phyloP scores from a whole-genome alignment of 2,329 filamentous ascomycete genomes.

The Lomentospora prolificans region DNA sequence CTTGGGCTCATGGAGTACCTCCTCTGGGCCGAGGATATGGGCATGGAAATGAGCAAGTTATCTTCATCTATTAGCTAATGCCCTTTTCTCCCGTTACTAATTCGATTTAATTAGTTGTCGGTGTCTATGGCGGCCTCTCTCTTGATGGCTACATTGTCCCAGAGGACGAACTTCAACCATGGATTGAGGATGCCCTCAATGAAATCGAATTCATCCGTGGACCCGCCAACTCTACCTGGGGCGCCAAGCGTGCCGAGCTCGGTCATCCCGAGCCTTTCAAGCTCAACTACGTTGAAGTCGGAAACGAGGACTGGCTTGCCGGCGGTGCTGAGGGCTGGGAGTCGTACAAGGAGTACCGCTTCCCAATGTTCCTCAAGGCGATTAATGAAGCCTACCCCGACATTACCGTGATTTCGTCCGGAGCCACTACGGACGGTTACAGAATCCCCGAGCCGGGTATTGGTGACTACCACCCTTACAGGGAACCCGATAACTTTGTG shows the following conservation, averaged over 20 bases:
- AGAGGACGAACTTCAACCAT: constrained; percentile 40
- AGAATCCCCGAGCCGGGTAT: constrained; percentile 31
- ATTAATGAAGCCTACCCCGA: constrained; percentile 46
- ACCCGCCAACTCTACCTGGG: constrained; percentile 41
- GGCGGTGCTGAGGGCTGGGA: constrained; percentile 35
- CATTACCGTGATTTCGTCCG: constrained; percentile 44
- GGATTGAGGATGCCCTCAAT: constrained; percentile 50
- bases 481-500: constrained; percentile 39
- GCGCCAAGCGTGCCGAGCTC: constrained; percentile 44
- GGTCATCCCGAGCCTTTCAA: constrained; percentile 53
- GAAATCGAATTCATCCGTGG: constrained; percentile 56
- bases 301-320: constrained; percentile 57
- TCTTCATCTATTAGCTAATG: not conserved
- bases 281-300: constrained; percentile 54
- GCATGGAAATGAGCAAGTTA: constrained; percentile 37
- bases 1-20: constrained; percentile 55
- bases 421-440: constrained; percentile 30
- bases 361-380: constrained; percentile 48
- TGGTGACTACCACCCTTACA: constrained; percentile 43
- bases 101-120: constrained; percentile 31
- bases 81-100: constrained; percentile 7
- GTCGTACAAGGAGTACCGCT: constrained; percentile 44
- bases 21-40: constrained; percentile 49
- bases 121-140: constrained; percentile 46
- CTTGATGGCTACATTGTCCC: constrained; percentile 43